Base-by-base conservation (phyloP, 495 filamentous ascomycete genomes). In the Podospora tetraspora region DNA sequence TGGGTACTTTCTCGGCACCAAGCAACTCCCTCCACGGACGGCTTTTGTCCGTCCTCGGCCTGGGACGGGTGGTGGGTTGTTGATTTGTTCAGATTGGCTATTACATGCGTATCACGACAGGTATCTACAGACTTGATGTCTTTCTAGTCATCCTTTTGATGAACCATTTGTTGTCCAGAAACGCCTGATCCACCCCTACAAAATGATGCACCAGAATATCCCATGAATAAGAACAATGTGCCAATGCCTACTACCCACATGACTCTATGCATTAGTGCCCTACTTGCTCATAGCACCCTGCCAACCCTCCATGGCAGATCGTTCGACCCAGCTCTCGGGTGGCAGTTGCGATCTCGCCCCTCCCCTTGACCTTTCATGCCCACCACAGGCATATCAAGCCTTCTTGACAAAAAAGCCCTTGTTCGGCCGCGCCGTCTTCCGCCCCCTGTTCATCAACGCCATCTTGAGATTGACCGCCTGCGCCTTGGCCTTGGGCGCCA, bases 401-500 rank as follows among this genome's bases (percentile, higher is more conserved):
- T 60, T 68, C 70, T 72, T 79, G 12, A 79, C 77, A 62, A 82
- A 79, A 69, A 82, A 83, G 1, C 78, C 78, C 16, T 73, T 63
- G 70, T 76, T 78, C 34, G 70, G 63, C 60, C 73, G 52, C 9
- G 69, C 69, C 37, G 70, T 62, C 43, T 6, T 52, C 32, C 79
- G 71, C 30, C 71, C 71, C 66, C 82, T 77, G 61, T 67, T 74
- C 27, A 83, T 60, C 34, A 84, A 72, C 16, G 70, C 67, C 66
- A 80, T 75, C 71, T 77, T 81, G 9, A 76, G 56, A 27, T 66
- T 69, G 5, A 69, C 25, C 0, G 81, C 64, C 24, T 76, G 62
- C 69, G 75, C 79, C 62, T 74, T 73, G 34, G 71, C 64, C 69
- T 76, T 79, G 9, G 82, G 81, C n/a, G 82, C 78, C 56, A 84